Evolutionary conservation across 2,329 filamentous ascomycete genomes (phyloP).

Genomic region (Fusarium concolor): DNA sequence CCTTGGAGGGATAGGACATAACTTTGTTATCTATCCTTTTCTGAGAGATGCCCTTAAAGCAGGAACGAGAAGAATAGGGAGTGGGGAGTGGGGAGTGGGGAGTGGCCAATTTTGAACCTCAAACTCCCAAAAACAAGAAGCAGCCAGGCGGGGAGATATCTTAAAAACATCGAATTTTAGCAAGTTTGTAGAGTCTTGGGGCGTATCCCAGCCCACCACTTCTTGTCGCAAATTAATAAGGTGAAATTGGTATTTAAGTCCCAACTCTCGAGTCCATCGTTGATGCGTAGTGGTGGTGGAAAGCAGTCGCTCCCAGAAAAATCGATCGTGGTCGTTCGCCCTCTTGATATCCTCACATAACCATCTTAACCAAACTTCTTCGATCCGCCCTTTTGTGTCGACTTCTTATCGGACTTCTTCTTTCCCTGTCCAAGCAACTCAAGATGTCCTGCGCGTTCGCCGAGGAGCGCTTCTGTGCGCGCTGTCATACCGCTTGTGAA

Average conservation of each 20-base stretch:
- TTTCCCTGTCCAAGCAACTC: conserved; percentile 69
- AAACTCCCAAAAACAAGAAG: conserved; percentile 6
- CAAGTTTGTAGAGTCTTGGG: conserved; percentile 1
- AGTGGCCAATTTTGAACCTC: not conserved
- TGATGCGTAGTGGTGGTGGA: not conserved
- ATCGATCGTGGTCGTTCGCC: conserved; percentile 14
- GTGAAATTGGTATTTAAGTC: not conserved
- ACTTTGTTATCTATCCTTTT: not conserved
- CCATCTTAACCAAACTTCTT: conserved; percentile 65
- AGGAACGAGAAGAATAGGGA: not conserved
- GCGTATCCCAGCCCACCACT: not conserved
- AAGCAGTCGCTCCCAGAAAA: conserved; percentile 1
- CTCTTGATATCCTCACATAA: not conserved
- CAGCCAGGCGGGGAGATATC: not conserved
- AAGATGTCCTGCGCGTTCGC: conserved; percentile 69
- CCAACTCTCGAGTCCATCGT: not conserved
- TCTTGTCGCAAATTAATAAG: not conserved
- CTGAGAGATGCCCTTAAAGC: not conserved
- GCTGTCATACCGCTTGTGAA: conserved; percentile 65
- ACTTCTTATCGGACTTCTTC: conserved; percentile 60
- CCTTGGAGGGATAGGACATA: not conserved
- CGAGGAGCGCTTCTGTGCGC: conserved; percentile 68
- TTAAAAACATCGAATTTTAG: not conserved
- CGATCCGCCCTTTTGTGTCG: conserved; percentile 60
- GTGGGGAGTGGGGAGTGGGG: no score